phyloP scores from a whole-genome alignment of 352 stramenopile genomes.

The Globisporangium nagaii region DNA sequence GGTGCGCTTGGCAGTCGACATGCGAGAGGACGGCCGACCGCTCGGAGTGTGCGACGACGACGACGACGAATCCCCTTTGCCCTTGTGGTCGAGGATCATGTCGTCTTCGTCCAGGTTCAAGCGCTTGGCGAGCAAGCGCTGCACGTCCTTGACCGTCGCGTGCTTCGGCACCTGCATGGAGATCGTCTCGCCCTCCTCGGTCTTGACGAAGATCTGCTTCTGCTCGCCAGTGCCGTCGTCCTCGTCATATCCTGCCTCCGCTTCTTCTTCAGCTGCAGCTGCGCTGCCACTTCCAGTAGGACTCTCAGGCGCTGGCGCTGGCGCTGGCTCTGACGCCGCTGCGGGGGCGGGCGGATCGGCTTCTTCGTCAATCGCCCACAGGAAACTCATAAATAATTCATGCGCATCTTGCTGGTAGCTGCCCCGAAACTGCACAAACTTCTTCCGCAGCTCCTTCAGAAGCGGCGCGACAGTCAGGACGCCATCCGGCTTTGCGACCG shows the following conservation, averaged over 20 bases:
- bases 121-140: slow-evolving; percentile 45
- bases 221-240: slow-evolving; percentile 17
- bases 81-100: slow-evolving; percentile 34
- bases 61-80: background rate
- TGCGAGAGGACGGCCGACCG: slow-evolving; percentile 17
- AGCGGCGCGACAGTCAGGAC: slow-evolving; percentile 54
- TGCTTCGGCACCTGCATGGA: slow-evolving; percentile 44
- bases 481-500: slow-evolving; percentile 21
- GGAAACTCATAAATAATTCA: slow-evolving; percentile 92
- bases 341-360: slow-evolving; percentile 31
- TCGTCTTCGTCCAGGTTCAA: slow-evolving; percentile 50
- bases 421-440: slow-evolving; percentile 92
- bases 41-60: background rate
- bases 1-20: slow-evolving; percentile 16
- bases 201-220: slow-evolving; percentile 66
- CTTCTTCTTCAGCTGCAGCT: background rate
- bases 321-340: background rate
- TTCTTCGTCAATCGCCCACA: slow-evolving; percentile 86
- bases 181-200: slow-evolving; percentile 50
- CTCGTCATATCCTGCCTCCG: slow-evolving; percentile 10
- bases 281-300: background rate
- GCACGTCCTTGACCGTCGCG: slow-evolving; percentile 44
- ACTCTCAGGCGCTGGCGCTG: background rate
- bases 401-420: slow-evolving; percentile 96
- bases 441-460: slow-evolving; percentile 63